These are phyloP conservation scores for Penicillium fuscoglaucum DNA, from an alignment of 2,329 filamentous ascomycete genomes.

Conservation along the genomic window DNA sequence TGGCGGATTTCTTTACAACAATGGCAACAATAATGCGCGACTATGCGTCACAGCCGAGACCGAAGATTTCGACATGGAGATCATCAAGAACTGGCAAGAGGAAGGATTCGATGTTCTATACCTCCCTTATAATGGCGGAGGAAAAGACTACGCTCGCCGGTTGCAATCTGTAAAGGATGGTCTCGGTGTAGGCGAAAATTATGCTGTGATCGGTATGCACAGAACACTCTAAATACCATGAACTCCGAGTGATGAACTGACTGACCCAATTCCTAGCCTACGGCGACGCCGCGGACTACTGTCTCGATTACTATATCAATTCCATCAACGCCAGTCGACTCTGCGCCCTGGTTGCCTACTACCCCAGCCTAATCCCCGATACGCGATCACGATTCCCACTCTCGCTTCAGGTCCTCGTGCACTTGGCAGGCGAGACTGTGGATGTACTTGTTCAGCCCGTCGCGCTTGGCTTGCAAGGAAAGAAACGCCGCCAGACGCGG, in stretches of 20 bases:
- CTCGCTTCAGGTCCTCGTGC: slow-evolving; percentile 54
- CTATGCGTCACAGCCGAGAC: slow-evolving; percentile 39
- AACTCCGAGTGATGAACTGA: neutral
- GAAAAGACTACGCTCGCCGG: slow-evolving; percentile 53
- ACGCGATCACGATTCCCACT: slow-evolving; percentile 40
- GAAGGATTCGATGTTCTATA: slow-evolving; percentile 63
- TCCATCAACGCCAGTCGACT: slow-evolving; percentile 55
- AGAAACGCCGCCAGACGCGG: slow-evolving; percentile 50
- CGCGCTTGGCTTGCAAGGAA: slow-evolving; percentile 55
- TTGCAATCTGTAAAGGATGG: slow-evolving; percentile 55
- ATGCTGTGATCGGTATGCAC: slow-evolving; percentile 60
- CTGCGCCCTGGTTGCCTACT: slow-evolving; percentile 63
- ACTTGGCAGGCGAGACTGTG: slow-evolving; percentile 55
- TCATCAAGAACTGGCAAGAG: slow-evolving; percentile 56
- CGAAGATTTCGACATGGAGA: slow-evolving; percentile 54
- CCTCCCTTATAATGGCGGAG: slow-evolving; percentile 53
- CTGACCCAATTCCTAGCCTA: slow-evolving; percentile 49
- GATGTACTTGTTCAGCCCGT: slow-evolving; percentile 52
- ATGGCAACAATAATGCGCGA: slow-evolving; percentile 33
- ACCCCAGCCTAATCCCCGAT: slow-evolving; percentile 59
- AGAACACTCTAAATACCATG: neutral
- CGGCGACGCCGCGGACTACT: slow-evolving; percentile 61
- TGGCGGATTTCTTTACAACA: slow-evolving; percentile 39
- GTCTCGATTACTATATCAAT: slow-evolving; percentile 59
- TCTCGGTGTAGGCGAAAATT: slow-evolving; percentile 59